These are phyloP conservation scores for Penicillium herquei DNA, from an alignment of 495 filamentous ascomycete species.

Conservation along the genomic window DNA sequence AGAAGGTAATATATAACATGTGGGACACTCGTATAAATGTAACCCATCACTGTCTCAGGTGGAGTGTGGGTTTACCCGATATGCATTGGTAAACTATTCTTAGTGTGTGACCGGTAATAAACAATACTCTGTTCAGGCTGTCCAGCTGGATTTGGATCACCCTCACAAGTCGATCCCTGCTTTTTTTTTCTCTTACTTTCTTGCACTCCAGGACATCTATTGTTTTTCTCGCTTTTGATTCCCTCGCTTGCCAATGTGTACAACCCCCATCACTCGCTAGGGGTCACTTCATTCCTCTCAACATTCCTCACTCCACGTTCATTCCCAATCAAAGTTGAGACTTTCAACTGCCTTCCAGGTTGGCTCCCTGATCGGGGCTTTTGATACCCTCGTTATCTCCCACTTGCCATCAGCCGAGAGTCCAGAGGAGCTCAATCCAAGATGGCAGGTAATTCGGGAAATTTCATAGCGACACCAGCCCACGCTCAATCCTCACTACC, in stretches of 20 bases:
- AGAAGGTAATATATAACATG: no score
- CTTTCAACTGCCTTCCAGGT: constrained; percentile 2
- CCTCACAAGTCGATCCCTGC: neutral
- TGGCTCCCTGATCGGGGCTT: constrained; percentile 2
- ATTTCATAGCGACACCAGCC: constrained; percentile 42
- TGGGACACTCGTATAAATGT: neutral
- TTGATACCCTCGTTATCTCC: constrained; percentile 19
- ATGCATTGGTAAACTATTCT: constrained; percentile 4
- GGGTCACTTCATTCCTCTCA: constrained; percentile 20
- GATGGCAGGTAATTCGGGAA: constrained; percentile 35
- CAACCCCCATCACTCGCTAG: constrained; percentile 16
- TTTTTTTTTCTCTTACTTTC: constrained; percentile 3
- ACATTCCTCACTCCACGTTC: constrained; percentile 29
- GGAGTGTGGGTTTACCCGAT: constrained; percentile 9
- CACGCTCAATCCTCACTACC: constrained; percentile 90
- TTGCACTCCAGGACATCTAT: neutral
- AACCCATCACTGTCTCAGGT: neutral
- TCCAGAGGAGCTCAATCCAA: constrained; percentile 18
- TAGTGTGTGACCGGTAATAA: constrained; percentile 8
- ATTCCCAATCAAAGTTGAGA: constrained; percentile 18
- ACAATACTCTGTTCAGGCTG: neutral
- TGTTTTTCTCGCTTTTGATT: neutral
- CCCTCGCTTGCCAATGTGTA: constrained; percentile 1
- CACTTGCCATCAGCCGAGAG: constrained; percentile 13
- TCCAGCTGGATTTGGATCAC: neutral